phyloP scores from a whole-genome alignment of 2,329 filamentous ascomycete genomes.

The Thielaviopsis euricoi region DNA sequence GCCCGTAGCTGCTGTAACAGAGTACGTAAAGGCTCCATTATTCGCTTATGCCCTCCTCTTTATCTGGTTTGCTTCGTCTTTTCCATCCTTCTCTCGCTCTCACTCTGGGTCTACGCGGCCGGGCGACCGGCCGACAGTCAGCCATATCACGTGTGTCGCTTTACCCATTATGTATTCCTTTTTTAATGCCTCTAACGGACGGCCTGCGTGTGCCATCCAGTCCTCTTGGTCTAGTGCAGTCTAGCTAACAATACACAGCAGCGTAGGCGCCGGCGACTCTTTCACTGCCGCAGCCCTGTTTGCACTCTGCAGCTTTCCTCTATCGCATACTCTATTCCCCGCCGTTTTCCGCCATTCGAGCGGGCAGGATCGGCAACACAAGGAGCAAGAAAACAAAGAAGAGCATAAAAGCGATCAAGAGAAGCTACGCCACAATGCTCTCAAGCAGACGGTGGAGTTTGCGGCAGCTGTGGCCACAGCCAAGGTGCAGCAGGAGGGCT shows the following conservation, averaged over 20 bases:
- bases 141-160: too few species aligned
- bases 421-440: neutral
- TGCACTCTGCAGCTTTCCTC: slow-evolving; percentile 25
- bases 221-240: neutral
- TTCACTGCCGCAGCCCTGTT: slow-evolving; percentile 59
- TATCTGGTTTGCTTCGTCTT: neutral
- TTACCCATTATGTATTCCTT: too few species aligned
- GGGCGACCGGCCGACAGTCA: too few species aligned
- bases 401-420: too few species aligned
- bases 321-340: neutral
- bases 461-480: slow-evolving; percentile 49
- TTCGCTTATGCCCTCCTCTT: neutral
- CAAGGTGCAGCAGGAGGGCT: slow-evolving; percentile 53
- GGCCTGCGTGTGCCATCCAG: too few species aligned
- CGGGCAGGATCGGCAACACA: too few species aligned
- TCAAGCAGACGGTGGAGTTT: slow-evolving; percentile 33
- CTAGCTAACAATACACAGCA: slow-evolving; percentile 25
- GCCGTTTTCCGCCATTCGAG: neutral
- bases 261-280: slow-evolving; percentile 59
- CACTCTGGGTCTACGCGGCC: too few species aligned
- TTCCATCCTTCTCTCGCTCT: neutral
- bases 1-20: neutral
- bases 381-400: too few species aligned
- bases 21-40: neutral
- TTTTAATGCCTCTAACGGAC: too few species aligned